Base-by-base conservation (phyloP, 1,139 yeast genomes). In the Magnusiomyces fungicola region DNA sequence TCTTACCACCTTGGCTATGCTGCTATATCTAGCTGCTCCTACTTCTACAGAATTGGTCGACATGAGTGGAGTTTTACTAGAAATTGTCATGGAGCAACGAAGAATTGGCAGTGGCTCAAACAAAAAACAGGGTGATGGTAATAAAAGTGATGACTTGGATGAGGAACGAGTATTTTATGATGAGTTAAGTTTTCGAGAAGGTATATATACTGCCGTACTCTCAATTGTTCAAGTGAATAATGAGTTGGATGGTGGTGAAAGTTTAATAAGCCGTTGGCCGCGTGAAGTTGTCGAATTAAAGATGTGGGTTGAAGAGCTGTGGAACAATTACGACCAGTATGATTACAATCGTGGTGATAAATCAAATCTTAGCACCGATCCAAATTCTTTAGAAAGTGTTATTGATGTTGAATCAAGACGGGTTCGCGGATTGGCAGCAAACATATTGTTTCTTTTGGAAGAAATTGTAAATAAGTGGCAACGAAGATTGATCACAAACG, bases 11-110 rank as follows among this genome's bases (percentile, higher is more conserved):
- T 60, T 84, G 52, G 72, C 80, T 0, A 61, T 83, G 22, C 58
- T 83, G 5, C 62, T 81, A 25, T 79, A 79, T 49, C 69, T 80
- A 46, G 80, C 84, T 0, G 75, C 75, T 54, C 87, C 88, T 0
- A 64, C 78, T 0, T 68, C 77, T 0, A 57, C 66, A 0, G 76
- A 78, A 50, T 57, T 79, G 21, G 64, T 68, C 1, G 85, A 79
- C 40, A 81, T 83, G 87, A 68, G 78, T 0, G 63, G 68, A 2
- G 90, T 82, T 56, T 65, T 73, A 49, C 57, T 82, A 21, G 64
- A 69, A 1, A 61, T 81, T 2, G 59, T 73, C 3, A 39, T 39
- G 43, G 37, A 43, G 19, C 50, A 49, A 1, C 43, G 43, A 14
- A 33, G 32, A 16, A 12, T 18, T 27, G 32, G 32, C 14, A 19